Percentiles rank a stretch among this genome's conserved stretches.
Conservation (phyloP, 257 asterid genomes). For the Nicotiana undulata region DNA sequence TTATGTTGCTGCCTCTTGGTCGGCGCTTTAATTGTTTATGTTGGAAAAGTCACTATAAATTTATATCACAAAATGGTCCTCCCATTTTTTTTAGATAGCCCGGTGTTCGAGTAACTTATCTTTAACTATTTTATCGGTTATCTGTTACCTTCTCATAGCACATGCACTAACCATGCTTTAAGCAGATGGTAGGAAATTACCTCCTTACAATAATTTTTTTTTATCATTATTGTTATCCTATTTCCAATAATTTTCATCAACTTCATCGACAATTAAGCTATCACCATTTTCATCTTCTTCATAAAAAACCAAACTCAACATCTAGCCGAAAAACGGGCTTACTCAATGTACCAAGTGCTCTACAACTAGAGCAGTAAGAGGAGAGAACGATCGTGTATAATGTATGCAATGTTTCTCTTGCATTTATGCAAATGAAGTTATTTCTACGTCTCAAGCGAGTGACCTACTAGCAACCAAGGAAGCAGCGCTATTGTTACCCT, state of each 20-base stretch:
- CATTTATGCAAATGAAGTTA: neutral
- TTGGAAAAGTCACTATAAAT: neutral
- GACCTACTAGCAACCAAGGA: neutral
- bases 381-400: neutral
- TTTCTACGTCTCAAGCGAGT: neutral
- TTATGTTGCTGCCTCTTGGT: constrained; percentile 2
- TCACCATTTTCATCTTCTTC: neutral
- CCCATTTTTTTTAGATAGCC: neutral
- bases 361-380: neutral
- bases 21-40: neutral
- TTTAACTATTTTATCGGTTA: neutral
- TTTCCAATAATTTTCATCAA: neutral
- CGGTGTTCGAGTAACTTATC: neutral
- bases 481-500: neutral
- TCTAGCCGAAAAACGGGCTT: neutral
- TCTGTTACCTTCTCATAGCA: too few relatives aligned
- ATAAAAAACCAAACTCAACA: neutral
- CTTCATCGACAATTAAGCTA: neutral
- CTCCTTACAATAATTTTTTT: too few relatives aligned
- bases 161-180: neutral
- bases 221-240: neutral
- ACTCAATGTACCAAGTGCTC: neutral
- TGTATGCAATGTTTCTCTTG: too few relatives aligned
- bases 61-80: neutral
- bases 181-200: too few relatives aligned